phyloP scores from a whole-genome alignment of 768 basidiomycete genomes.

The button mushroom (Agaricus bisporus) region DNA sequence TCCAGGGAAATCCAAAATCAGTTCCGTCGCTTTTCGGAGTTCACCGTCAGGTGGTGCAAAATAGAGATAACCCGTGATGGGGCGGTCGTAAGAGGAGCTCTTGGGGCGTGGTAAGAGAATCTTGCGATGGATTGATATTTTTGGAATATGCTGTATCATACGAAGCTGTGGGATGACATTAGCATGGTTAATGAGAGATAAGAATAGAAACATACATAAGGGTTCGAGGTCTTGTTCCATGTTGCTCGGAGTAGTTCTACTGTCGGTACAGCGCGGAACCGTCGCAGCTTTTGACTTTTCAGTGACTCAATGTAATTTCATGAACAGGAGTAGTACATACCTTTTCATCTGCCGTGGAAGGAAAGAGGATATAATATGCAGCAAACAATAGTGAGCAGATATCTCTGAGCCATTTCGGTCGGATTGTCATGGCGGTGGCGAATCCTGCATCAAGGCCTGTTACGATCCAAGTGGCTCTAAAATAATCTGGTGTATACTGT shows the following conservation, averaged over 20 bases:
- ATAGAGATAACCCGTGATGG: conserved; percentile 80
- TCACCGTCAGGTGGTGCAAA: conserved; percentile 65
- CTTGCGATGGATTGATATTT: conserved; percentile 60
- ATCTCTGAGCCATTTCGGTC: conserved; percentile 88
- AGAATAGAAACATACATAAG: conserved; percentile 54
- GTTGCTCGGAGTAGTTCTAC: conserved; percentile 93
- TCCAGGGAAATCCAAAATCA: conserved; percentile 91
- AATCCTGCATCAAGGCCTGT: conserved; percentile 97
- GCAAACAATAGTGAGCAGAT: conserved; percentile 82
- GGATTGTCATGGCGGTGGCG: conserved; percentile 90
- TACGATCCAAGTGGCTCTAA: conserved; percentile 91
- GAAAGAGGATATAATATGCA: conserved; percentile 79
- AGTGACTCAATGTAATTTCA: not conserved
- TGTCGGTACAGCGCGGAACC: conserved; percentile 88
- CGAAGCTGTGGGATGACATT: conserved; percentile 48
- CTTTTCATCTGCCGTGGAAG: conserved; percentile 94
- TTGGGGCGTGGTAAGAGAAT: conserved; percentile 80
- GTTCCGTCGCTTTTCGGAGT: conserved; percentile 62
- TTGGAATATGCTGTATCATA: conserved; percentile 50
- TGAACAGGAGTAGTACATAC: conserved; percentile 29
- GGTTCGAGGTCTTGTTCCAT: conserved; percentile 97
- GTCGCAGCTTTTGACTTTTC: conserved; percentile 60
- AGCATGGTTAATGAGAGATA: conserved; percentile 3
- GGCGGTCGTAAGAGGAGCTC: conserved; percentile 69
- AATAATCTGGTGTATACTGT: conserved; percentile 89